A percentile compares a stretch with the other conserved stretches of the same genome.
phyloP scores from a whole-genome alignment of 2,329 filamentous ascomycete species.

The Akanthomyces muscarius region DNA sequence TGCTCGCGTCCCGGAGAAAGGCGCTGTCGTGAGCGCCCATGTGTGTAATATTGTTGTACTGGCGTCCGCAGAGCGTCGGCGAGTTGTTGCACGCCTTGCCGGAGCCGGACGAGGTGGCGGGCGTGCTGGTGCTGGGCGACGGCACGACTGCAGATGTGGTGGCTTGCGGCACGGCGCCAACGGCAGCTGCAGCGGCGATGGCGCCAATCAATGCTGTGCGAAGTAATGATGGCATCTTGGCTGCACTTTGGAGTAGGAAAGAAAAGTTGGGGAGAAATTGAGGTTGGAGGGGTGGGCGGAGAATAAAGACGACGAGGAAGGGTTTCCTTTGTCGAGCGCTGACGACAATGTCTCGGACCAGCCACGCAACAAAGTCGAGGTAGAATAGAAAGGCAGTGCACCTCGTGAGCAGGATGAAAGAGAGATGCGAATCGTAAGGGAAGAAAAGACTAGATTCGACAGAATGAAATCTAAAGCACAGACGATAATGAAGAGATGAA shows the following conservation, averaged over 20 bases:
- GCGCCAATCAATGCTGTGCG: slow-evolving; percentile 1
- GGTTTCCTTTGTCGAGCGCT: not conserved
- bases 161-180: slow-evolving; percentile 6
- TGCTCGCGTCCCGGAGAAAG: slow-evolving; percentile 63
- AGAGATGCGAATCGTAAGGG: not conserved
- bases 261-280: not conserved
- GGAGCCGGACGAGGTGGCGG: slow-evolving; percentile 15
- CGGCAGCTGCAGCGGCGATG: slow-evolving; percentile 1
- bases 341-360: not conserved
- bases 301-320: not conserved
- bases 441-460: not conserved
- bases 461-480: not conserved
- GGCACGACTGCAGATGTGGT: not conserved
- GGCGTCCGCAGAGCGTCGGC: slow-evolving; percentile 63
- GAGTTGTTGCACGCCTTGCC: slow-evolving; percentile 72
- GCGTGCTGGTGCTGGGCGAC: not conserved
- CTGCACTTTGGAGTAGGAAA: not conserved
- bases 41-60: slow-evolving; percentile 73
- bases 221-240: slow-evolving; percentile 1
- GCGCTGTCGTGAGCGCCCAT: slow-evolving; percentile 73
- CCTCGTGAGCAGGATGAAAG: not conserved
- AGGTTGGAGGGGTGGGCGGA: not conserved
- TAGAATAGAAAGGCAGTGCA: not conserved
- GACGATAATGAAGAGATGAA: not conserved
- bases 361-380: not conserved